These are phyloP conservation scores for Pyrus bretschneideri DNA, from an alignment of 306 rosid genomes.

Conservation along the genomic window DNA sequence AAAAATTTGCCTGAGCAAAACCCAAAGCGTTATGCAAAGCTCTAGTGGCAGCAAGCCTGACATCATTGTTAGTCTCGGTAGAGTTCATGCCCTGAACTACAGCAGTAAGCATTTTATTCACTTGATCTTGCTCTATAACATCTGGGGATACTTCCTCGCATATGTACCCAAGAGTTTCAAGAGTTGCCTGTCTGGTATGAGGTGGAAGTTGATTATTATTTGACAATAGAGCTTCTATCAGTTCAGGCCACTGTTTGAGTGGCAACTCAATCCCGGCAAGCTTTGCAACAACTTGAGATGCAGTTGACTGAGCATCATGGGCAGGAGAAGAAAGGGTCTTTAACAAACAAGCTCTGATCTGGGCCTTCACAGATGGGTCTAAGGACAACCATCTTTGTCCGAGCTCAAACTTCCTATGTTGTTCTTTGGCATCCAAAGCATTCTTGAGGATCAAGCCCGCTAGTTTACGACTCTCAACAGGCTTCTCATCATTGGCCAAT, in stretches of 20 bases:
- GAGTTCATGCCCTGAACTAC: slow-evolving; percentile 87
- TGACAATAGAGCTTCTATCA: slow-evolving; percentile 63
- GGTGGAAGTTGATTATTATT: slow-evolving; percentile 70
- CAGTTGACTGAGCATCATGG: slow-evolving; percentile 78
- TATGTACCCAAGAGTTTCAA: slow-evolving; percentile 89
- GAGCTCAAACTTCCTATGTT: slow-evolving; percentile 72
- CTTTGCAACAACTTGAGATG: slow-evolving; percentile 87
- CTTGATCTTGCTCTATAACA: slow-evolving; percentile 64
- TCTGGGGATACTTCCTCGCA: slow-evolving; percentile 89
- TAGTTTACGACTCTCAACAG: slow-evolving; percentile 71
- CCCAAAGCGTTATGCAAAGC: slow-evolving; percentile 80
- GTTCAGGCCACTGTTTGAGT: slow-evolving; percentile 87
- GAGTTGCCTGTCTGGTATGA: slow-evolving; percentile 76
- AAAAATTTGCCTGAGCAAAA: slow-evolving; percentile 89
- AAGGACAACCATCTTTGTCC: slow-evolving; percentile 76
- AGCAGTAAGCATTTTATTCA: slow-evolving; percentile 79
- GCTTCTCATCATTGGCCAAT: slow-evolving; percentile 84
- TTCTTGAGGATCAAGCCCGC: slow-evolving; percentile 89
- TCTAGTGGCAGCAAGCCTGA: slow-evolving; percentile 63
- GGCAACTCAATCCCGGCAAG: slow-evolving; percentile 92
- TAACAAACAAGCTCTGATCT: slow-evolving; percentile 66
- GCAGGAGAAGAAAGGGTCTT: slow-evolving; percentile 66
- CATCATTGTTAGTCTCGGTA: slow-evolving; percentile 61
- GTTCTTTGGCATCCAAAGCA: slow-evolving; percentile 91
- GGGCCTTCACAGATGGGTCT: slow-evolving; percentile 58